Base-by-base conservation (phyloP, 176 grass and related monocot genomes). In the Hsuehochloa calcarea region DNA sequence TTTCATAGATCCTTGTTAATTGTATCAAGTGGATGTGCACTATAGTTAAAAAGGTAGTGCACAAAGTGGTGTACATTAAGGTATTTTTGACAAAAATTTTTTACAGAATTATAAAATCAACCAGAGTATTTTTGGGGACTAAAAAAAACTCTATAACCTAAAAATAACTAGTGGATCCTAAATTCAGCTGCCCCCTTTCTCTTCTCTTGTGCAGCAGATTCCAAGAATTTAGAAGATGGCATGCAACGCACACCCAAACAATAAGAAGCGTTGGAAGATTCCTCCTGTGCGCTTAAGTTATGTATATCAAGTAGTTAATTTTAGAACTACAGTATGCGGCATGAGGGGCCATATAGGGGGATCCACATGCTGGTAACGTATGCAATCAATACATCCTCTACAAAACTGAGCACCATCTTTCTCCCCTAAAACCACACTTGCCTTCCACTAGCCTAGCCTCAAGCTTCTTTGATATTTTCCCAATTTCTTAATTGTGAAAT, bases 251-350 rank as follows among this genome's bases (percentile, higher is more conserved):
- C 38, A 58, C 51, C 11, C 5, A 56, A 60, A 72, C 67, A 78
- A 23, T 43, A 69, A 66, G 7, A 64, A 22, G 11, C 31, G 4
- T 52, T 45, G 40, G 55, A 85, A 75, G 17, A 40, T 68, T 81
- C 17, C 10, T 60, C 29, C 17, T 60, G 74, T 80, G 54, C 44
- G 6, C 61, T n/a, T 2, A 14, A 27, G 15, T 35, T 47, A 50
- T 82, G 41, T 67, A 46, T 59, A 40, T 29, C 46, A 74, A 46
- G 27, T 72, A 72, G 58, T 72, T 78, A 47, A 50, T 27, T 46
- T 72, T 79, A 74, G 15, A 72, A 84, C 34, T 71, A 8, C 47
- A 55, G 6, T n/a, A 73, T 35, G 11, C 17, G 8, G 27, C 2
- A 45, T 84, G 64, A 41, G 41, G 11, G 50, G 70, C 26, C 35